Evolutionary conservation across 805 yeast species (phyloP).

Genomic region (Zygoascus flipseniorum): DNA sequence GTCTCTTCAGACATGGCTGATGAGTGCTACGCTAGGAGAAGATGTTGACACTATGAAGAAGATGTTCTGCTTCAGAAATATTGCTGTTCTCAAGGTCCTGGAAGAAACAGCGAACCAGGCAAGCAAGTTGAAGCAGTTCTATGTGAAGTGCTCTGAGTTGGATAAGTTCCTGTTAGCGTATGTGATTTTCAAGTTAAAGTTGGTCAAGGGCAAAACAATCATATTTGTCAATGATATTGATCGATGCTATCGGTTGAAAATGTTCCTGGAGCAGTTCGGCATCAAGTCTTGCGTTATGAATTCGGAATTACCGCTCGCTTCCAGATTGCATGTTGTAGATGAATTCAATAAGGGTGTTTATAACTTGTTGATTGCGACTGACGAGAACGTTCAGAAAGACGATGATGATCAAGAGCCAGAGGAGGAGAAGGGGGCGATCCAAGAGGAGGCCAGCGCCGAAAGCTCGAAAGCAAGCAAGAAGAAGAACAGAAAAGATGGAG

Average conservation of each 20-base stretch:
- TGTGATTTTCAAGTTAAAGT: slow-evolving; percentile 79
- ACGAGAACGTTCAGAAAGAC: slow-evolving; percentile 60
- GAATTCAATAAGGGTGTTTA: slow-evolving; percentile 89
- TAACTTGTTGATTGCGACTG: slow-evolving; percentile 86
- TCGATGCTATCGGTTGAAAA: slow-evolving; percentile 85
- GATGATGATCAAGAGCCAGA: slow-evolving; percentile 35
- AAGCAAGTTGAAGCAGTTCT: slow-evolving; percentile 69
- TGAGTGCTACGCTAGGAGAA: slow-evolving; percentile 93
- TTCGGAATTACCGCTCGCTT: slow-evolving; percentile 86
- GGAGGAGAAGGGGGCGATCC: slow-evolving; percentile 15
- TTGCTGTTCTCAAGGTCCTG: slow-evolving; percentile 75
- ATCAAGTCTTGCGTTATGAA: slow-evolving; percentile 80
- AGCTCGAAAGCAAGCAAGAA: slow-evolving; percentile 14
- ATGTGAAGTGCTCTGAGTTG: slow-evolving; percentile 76
- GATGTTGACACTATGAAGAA: slow-evolving; percentile 71
- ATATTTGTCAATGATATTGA: slow-evolving; percentile 90
- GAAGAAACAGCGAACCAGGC: slow-evolving; percentile 40
- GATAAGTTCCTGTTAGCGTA: slow-evolving; percentile 88
- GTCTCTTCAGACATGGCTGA: slow-evolving; percentile 65
- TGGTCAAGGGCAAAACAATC: slow-evolving; percentile 85
- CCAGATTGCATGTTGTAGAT: slow-evolving; percentile 90
- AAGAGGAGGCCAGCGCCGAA: slow-evolving; percentile 6
- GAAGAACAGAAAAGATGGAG: slow-evolving; percentile 44
- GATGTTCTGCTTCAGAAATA: slow-evolving; percentile 65
- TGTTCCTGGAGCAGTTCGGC: slow-evolving; percentile 92